phyloP scores from a whole-genome alignment of 495 filamentous ascomycete species.

The Margaritispora aquatica region DNA sequence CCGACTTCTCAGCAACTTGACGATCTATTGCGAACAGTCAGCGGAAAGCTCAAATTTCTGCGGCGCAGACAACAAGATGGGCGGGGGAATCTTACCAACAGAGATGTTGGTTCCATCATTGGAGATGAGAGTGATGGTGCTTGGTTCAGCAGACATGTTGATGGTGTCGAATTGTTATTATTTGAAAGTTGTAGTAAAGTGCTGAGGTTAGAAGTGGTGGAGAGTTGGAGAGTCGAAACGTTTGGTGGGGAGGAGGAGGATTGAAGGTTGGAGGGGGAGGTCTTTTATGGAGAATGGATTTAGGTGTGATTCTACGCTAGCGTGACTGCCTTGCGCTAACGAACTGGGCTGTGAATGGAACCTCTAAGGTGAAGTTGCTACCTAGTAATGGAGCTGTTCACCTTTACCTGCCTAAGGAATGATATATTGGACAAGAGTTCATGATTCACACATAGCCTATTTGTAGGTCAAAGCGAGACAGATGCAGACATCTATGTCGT shows the following conservation, averaged over 20 bases:
- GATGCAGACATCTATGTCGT: not conserved
- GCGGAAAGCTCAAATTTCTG: constrained; percentile 3
- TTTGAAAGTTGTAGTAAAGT: not conserved
- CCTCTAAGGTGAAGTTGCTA: not conserved
- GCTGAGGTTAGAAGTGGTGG: not conserved
- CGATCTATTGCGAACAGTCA: constrained; percentile 50
- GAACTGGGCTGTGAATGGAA: not conserved
- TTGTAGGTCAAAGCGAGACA: not conserved
- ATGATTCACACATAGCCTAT: not conserved
- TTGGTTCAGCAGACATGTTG: constrained; percentile 7
- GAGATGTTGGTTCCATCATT: constrained; percentile 49
- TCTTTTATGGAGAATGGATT: not conserved
- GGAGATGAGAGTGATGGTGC: constrained; percentile 46
- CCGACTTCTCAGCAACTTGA: constrained; percentile 79
- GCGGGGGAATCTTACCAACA: constrained; percentile 43
- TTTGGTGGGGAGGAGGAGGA: not conserved
- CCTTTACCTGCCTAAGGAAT: no score
- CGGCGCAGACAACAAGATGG: not conserved
- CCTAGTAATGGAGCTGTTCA: no score
- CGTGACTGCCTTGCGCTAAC: not conserved
- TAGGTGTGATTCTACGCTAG: not conserved
- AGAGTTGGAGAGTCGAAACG: not conserved
- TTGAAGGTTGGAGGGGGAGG: not conserved
- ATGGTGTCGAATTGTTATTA: no score
- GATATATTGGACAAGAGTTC: no score